phyloP scores from a whole-genome alignment of 371 early-diverging fungal genomes.

The Mortierella polycephala region DNA sequence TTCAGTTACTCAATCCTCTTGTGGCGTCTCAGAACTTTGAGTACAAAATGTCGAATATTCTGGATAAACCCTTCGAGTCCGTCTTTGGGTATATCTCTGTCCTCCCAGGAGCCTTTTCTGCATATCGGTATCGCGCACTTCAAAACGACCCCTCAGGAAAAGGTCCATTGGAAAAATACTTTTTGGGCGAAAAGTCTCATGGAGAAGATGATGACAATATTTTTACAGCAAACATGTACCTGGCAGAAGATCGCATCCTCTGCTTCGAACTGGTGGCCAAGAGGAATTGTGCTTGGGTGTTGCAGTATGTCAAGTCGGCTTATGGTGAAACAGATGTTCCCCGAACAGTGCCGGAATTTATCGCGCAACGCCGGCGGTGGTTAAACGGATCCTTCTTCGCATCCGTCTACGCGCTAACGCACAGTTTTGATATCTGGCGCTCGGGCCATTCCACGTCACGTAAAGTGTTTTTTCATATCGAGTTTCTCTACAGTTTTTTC shows the following conservation, averaged over 20 bases:
- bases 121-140: conserved; percentile 70
- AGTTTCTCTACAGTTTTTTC: conserved; percentile 77
- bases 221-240: conserved; percentile 31
- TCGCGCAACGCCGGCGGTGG: conserved; percentile 79
- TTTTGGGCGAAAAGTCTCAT: conserved; percentile 65
- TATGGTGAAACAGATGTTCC: conserved; percentile 81
- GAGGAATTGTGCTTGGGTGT: conserved; percentile 67
- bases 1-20: conserved; percentile 71
- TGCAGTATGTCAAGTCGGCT: conserved; percentile 75
- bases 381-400: conserved; percentile 82
- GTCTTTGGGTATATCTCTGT: conserved; percentile 88
- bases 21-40: conserved; percentile 89
- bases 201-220: conserved; percentile 58
- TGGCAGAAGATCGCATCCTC: conserved; percentile 80
- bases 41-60: conserved; percentile 83
- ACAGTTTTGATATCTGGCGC: conserved; percentile 76
- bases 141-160: conserved; percentile 61
- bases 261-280: conserved; percentile 82
- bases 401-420: conserved; percentile 69
- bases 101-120: conserved; percentile 81
- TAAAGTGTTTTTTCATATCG: conserved; percentile 76
- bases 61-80: conserved; percentile 87
- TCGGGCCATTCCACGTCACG: conserved; percentile 75
- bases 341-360: conserved; percentile 70
- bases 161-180: conserved; percentile 73